These are phyloP conservation scores for Echeveria elegans DNA, from an alignment of 164 flowering plant genomes.

Conservation along the genomic window DNA sequence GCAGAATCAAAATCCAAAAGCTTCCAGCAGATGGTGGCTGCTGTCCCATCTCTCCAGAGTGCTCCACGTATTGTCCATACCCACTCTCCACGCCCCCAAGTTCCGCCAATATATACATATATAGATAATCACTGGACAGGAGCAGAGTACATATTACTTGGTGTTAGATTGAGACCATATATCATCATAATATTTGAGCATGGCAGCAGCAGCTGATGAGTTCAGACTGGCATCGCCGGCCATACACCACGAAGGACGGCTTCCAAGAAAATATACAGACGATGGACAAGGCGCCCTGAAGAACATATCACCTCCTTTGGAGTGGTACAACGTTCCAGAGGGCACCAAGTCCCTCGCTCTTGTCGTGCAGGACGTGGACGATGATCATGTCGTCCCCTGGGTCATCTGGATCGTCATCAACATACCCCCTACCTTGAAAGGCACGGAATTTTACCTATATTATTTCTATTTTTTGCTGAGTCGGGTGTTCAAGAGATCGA, in stretches of 20 bases:
- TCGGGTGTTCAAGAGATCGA: too few species aligned
- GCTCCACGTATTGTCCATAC: background rate
- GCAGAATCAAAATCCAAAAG: background rate
- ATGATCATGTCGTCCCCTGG: constrained; percentile 64
- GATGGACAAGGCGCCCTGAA: constrained; percentile 74
- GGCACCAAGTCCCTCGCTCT: constrained; percentile 62
- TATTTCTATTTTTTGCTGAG: too few species aligned
- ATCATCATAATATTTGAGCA: background rate
- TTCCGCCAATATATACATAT: background rate
- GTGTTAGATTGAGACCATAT: too few species aligned
- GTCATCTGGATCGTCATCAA: constrained; percentile 65
- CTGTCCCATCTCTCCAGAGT: background rate
- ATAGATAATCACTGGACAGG: too few species aligned
- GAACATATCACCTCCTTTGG: constrained; percentile 69
- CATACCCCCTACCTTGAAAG: constrained; percentile 59
- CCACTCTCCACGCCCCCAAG: background rate
- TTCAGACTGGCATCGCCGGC: constrained; percentile 41
- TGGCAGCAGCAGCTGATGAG: constrained; percentile 20
- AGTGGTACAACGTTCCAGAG: constrained; percentile 80
- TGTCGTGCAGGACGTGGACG: constrained; percentile 69
- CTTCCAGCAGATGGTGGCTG: background rate
- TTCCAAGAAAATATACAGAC: constrained; percentile 57
- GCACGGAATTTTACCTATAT: constrained; percentile 4
- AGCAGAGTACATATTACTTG: background rate
- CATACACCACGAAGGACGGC: constrained; percentile 39